Conservation (phyloP, 2,329 filamentous ascomycete species). For the Aureobasidium subglaciale region DNA sequence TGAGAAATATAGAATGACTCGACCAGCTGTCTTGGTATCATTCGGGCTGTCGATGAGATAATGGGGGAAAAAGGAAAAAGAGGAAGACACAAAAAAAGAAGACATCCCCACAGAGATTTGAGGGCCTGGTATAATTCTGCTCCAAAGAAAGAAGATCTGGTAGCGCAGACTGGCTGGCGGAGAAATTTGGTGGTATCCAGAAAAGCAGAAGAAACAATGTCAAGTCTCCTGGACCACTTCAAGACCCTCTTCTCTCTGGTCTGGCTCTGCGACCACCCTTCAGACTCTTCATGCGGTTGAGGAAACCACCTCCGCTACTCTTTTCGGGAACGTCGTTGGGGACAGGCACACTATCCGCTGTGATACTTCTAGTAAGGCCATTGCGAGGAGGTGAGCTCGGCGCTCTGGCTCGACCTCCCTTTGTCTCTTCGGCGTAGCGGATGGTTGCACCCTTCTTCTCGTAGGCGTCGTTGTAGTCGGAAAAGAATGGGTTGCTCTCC, state of each 20-base stretch:
- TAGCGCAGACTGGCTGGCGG: neutral
- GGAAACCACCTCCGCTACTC: conserved; percentile 51
- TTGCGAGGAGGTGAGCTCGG: conserved; percentile 54
- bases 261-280: conserved; percentile 57
- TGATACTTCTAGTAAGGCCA: conserved; percentile 57
- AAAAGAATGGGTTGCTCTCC: conserved; percentile 69
- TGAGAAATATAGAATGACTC: neutral
- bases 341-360: conserved; percentile 31
- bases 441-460: conserved; percentile 57
- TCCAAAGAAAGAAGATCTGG: neutral
- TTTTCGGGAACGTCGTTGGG: conserved; percentile 20
- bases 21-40: conserved; percentile 5
- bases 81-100: neutral
- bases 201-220: conserved; percentile 4
- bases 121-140: neutral
- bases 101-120: neutral
- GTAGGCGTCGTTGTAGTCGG: conserved; percentile 63
- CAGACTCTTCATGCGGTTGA: conserved; percentile 75
- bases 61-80: neutral
- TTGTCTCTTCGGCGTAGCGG: conserved; percentile 38
- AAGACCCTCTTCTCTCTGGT: conserved; percentile 24
- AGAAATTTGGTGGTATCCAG: neutral
- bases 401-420: conserved; percentile 26
- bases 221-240: neutral
- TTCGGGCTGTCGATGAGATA: conserved; percentile 6